These are phyloP conservation scores for Leccinum holopus DNA, from an alignment of 1,284 basidiomycete genomes.

Conservation along the genomic window DNA sequence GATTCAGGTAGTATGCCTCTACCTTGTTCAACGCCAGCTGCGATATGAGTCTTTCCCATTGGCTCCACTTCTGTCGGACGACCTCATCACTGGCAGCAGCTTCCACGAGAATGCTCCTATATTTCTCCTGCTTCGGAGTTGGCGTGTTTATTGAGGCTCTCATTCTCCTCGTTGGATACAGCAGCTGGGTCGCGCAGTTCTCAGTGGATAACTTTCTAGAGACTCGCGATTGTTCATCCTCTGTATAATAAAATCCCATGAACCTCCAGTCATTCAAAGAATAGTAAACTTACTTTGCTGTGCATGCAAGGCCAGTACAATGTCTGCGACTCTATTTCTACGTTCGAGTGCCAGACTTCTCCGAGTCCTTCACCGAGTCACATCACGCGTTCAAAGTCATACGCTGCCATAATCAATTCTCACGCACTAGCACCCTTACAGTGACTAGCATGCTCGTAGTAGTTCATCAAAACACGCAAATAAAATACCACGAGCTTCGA, in stretches of 20 bases:
- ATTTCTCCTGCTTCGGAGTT: constrained; percentile 59
- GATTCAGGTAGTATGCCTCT: background rate
- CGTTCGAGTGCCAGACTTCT: background rate
- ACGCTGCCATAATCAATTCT: background rate
- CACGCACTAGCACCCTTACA: background rate
- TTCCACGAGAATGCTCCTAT: constrained; percentile 69
- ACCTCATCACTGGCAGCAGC: constrained; percentile 75
- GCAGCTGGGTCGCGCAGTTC: background rate
- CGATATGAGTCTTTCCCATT: constrained; percentile 77
- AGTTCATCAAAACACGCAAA: background rate
- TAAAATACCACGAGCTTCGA: background rate
- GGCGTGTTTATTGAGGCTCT: background rate
- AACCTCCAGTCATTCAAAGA: background rate
- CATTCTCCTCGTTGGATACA: background rate
- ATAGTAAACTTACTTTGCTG: background rate
- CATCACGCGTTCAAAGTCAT: background rate
- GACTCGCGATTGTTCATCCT: background rate
- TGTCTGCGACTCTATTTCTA: background rate
- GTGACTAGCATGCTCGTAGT: too few relatives aligned
- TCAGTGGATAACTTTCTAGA: background rate
- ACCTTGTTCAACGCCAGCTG: constrained; percentile 77
- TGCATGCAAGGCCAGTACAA: background rate
- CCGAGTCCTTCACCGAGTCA: too few relatives aligned
- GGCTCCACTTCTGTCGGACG: constrained; percentile 80
- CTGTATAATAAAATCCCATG: background rate